These are phyloP conservation scores for Hysterangium stoloniferum DNA, from an alignment of 768 basidiomycete genomes.

Conservation along the genomic window DNA sequence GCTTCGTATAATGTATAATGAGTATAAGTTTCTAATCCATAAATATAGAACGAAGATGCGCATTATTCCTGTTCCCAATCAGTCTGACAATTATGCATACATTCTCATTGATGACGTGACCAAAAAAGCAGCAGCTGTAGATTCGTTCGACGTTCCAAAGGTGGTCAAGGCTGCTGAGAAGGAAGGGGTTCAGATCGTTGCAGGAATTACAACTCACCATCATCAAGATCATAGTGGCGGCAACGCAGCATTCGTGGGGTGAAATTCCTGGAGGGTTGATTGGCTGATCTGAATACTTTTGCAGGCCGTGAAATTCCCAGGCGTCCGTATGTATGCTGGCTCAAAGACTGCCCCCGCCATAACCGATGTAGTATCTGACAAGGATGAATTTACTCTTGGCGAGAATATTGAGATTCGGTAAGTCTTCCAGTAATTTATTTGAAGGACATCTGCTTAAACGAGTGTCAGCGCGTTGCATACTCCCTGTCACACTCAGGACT, in stretches of 20 bases:
- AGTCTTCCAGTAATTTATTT: constrained; percentile 11
- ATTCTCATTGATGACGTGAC: constrained; percentile 63
- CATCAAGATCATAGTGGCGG: constrained; percentile 88
- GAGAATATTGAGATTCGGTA: constrained; percentile 54
- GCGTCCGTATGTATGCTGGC: constrained; percentile 67
- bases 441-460: neutral
- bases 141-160: constrained; percentile 70
- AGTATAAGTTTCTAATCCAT: neutral
- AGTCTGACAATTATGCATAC: constrained; percentile 81
- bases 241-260: constrained; percentile 48
- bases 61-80: constrained; percentile 71
- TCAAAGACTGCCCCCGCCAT: constrained; percentile 60
- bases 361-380: constrained; percentile 71
- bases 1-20: neutral
- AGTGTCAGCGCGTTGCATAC: constrained; percentile 55
- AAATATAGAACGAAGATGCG: constrained; percentile 41
- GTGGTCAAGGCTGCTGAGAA: constrained; percentile 54
- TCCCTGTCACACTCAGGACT: constrained; percentile 94
- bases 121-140: constrained; percentile 68
- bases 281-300: neutral
- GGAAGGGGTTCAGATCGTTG: constrained; percentile 58
- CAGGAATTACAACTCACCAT: constrained; percentile 85
- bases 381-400: constrained; percentile 71
- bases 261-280: neutral
- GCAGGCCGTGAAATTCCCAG: constrained; percentile 37